Base-by-base conservation (phyloP, 2,329 filamentous ascomycete species). In the Thermochaetoides dissita region DNA sequence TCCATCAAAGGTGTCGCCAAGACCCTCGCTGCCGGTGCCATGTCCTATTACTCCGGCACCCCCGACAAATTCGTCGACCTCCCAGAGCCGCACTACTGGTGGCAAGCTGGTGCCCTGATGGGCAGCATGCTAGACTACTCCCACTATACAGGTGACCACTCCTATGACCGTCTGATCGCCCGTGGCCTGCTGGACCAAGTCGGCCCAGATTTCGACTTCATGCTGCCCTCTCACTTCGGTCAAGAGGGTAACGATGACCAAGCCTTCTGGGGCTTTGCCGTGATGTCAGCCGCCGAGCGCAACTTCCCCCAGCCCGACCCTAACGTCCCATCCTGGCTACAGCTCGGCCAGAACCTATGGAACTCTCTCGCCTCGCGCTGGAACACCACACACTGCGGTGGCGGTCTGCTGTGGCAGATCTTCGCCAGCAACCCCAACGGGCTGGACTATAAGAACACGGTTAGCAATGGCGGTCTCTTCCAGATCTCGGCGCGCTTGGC, bases 391-490 rank as follows among this genome's bases (percentile, higher is more conserved):
- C 61, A 65, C 34, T 93, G 85, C 54, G 69, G 67, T 28, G 85
- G 85, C 46, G 86, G 85, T 5, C 63, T 91, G 37, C 69, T 76
- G 43, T 89, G 84, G 84, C 85, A 94, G 64, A 86, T 94, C 51
- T 88, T 80, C 58, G 63, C 71, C 1, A 74, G 72, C 52, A 89
- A 93, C 57, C 64, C 66, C 37, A 77, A 77, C 47, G 86, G 85
- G 10, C 79, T 87, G 57, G 71, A 76, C 54, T 91, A 93, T 71
- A 91, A 88, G 62, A 89, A 89, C 63, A 72, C 78, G 10, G 75
- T 88, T 51, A 79, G 79, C 47, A 91, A 91, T 58, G 84, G 83
- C 35, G 79, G 78, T n/a, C 76, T 91, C 57, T 88, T 93, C 60
- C 81, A 88, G 54, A 69, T 94, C 9, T 79, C 81, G 4, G 83